Conservation (phyloP, 2,329 filamentous ascomycete species). For the Phyllosticta capitalensis region DNA sequence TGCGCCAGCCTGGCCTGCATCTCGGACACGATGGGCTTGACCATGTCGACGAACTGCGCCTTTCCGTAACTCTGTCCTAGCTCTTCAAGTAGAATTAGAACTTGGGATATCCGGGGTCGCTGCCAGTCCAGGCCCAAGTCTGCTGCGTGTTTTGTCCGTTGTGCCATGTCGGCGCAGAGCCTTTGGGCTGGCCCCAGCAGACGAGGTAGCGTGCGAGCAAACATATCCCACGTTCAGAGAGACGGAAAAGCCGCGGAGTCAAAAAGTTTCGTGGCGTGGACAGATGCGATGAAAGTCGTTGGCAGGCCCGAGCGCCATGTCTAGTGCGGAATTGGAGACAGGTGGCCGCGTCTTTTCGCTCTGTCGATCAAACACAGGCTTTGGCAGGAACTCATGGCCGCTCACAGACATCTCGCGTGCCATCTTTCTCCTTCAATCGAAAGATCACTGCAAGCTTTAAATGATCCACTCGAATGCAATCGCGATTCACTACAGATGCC, state of each 20-base stretch:
- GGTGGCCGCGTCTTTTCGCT: not conserved
- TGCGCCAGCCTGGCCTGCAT: slow-evolving; percentile 53
- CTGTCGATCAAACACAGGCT: not conserved
- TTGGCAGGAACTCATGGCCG: not conserved
- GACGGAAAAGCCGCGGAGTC: no score
- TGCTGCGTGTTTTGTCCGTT: slow-evolving; percentile 50
- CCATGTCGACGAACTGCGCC: slow-evolving; percentile 48
- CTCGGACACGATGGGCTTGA: slow-evolving; percentile 54
- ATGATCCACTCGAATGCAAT: not conserved
- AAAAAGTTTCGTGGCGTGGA: no score
- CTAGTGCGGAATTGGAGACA: not conserved
- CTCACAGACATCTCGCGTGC: not conserved
- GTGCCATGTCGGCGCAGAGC: not conserved
- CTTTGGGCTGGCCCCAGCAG: not conserved
- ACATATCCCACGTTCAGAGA: not conserved
- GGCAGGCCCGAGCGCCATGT: not conserved
- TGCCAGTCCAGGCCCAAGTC: slow-evolving; percentile 50
- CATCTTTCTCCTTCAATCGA: not conserved
- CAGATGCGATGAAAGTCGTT: not conserved
- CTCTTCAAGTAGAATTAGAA: slow-evolving; percentile 54
- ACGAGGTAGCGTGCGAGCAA: slow-evolving; percentile 2
- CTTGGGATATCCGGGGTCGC: slow-evolving; percentile 44
- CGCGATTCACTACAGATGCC: not conserved
- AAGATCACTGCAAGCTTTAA: not conserved
- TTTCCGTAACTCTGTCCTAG: slow-evolving; percentile 55